Conservation (phyloP, 1,139 yeast genomes). For the Yamadazyma sp. region DNA sequence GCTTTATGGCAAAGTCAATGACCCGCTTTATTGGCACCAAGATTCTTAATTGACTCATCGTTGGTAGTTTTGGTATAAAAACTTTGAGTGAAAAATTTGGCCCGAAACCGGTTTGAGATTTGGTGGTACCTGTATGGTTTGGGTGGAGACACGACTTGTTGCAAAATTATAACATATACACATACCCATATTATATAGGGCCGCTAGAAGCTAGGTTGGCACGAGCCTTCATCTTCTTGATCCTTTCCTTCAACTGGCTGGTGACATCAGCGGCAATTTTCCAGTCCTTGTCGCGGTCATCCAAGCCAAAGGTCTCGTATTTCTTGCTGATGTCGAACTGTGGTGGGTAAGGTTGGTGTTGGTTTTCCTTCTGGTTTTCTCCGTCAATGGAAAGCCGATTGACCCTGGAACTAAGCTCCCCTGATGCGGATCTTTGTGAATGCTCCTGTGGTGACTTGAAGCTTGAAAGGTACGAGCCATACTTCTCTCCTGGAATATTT, state of each 20-base stretch:
- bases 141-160: background rate
- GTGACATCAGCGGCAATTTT: conserved; percentile 89
- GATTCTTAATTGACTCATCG: conserved; percentile 63
- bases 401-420: conserved; percentile 47
- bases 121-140: no score
- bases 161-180: background rate
- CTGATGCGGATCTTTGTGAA: conserved; percentile 26
- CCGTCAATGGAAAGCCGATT: conserved; percentile 46
- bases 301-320: conserved; percentile 17
- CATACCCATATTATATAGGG: conserved; percentile 4
- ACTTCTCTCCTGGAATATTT: conserved; percentile 3
- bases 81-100: background rate
- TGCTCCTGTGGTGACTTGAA: conserved; percentile 5
- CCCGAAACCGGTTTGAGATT: conserved; percentile 12
- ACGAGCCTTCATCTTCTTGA: conserved; percentile 84
- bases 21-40: conserved; percentile 95
- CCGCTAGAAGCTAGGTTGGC: conserved; percentile 4
- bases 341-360: no score
- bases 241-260: conserved; percentile 77
- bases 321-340: background rate
- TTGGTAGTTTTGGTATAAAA: conserved; percentile 2
- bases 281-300: conserved; percentile 68
- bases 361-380: conserved; percentile 21
- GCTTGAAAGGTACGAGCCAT: conserved; percentile 5
- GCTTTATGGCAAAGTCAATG: conserved; percentile 89